Evolutionary conservation across 2,329 filamentous ascomycete species (phyloP).

Genomic region (Metarhizium anisopliae): DNA sequence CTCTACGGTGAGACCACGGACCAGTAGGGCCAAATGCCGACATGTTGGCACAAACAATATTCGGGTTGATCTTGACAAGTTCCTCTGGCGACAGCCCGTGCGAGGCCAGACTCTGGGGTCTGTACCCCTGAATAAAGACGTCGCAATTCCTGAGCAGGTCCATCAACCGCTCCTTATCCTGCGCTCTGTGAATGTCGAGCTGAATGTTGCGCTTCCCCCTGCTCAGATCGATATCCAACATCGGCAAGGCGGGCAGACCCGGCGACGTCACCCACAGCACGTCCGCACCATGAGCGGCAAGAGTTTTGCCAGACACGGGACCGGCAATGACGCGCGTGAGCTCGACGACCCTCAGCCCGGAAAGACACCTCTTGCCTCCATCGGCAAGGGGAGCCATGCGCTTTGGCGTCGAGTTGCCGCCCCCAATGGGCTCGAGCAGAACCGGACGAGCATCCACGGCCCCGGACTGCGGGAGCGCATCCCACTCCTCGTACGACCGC

Average conservation of each 20-base stretch:
- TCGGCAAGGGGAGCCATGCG: neutral
- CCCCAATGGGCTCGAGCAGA: neutral
- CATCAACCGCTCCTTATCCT: constrained; percentile 43
- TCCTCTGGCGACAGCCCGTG: constrained; percentile 16
- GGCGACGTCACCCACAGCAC: constrained; percentile 62
- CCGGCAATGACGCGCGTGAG: constrained; percentile 65
- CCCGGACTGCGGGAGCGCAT: constrained; percentile 34
- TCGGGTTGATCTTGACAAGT: constrained; percentile 29
- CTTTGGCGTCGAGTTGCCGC: too few species aligned
- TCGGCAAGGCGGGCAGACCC: constrained; percentile 52
- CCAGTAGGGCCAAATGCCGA: constrained; percentile 42
- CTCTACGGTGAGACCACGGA: constrained; percentile 31
- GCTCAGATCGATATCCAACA: constrained; percentile 58
- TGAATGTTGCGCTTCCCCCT: constrained; percentile 57
- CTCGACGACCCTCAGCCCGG: constrained; percentile 61
- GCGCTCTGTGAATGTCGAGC: constrained; percentile 44
- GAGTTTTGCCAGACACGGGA: constrained; percentile 54
- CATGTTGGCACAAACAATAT: constrained; percentile 40
- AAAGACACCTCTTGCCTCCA: constrained; percentile 23
- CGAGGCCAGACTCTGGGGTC: constrained; percentile 15
- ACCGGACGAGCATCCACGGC: constrained; percentile 38
- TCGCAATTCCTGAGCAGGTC: constrained; percentile 49
- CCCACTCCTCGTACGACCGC: constrained; percentile 42
- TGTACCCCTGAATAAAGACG: constrained; percentile 54
- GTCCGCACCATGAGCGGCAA: constrained; percentile 63